Base-by-base conservation (phyloP, 2,329 filamentous ascomycete genomes). In the Monosporascus sp. region DNA sequence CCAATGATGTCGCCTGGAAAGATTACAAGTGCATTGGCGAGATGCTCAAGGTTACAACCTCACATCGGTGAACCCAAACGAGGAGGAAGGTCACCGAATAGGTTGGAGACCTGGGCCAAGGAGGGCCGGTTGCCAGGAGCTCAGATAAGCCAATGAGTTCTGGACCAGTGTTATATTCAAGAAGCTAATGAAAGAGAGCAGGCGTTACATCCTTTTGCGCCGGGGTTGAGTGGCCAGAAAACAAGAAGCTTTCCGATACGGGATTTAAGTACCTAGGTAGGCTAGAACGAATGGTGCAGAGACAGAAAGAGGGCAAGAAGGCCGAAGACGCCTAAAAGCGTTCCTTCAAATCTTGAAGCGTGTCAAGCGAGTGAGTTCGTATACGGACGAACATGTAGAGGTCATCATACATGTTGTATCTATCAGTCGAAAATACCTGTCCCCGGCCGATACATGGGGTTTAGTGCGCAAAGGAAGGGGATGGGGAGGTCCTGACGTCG, bases 331-430 rank as follows among this genome's bases (percentile, higher is more conserved):
- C 43, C 43, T 27, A 46, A 62, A 62, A 46, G 14, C 22, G 37
- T n/a, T 31, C 40, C 24, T 31, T 51, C 46, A 51, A 49, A 50
- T 31, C 24, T 31, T 6, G n/a, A 27, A 27, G 38, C 17, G 9
- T 27, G 38, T 20, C 37, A n/a, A 41, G 48, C 38, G 9, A 51
- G 17, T 26, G 48, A 27, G 9, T 5, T 35, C 31, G 5, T 49
- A 47, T 19, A 22, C n/a, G 45, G 9, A 41, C 35, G 35, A 53
- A 50, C 52, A 61, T 60, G 57, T 65, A 64, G 61, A 61, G 62
- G 61, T 63, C 63, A 65, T 65, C 63, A 61, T 63, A 63, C 63
- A 62, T 50, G 63, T 52, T 57, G 46, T 51, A 50, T 54, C 38
- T 46, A 53, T 50, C 54, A 48, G 44, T 48, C 46, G 46, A 55